Evolutionary conservation across 768 basidiomycete genomes (phyloP), one percentile per base, ranked within the genome.

Genomic region (Candolleomyces eurysporus): DNA sequence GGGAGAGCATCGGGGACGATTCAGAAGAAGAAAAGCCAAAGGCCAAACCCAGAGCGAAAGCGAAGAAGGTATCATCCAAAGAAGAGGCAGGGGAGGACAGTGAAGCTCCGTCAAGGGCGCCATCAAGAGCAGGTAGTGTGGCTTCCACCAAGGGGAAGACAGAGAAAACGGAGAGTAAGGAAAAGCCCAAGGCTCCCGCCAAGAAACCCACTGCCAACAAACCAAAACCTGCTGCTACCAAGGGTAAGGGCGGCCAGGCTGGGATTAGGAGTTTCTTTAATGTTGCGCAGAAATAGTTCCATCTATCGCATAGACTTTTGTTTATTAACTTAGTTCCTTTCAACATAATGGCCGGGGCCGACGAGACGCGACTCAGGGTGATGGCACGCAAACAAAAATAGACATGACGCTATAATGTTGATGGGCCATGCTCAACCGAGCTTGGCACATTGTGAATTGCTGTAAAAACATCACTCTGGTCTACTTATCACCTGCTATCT

Each of bases 1-100:
- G 90, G 68, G 91, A 94, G 72, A 91, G 90, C 9, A 88, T 89
- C 8, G 89, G 87, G 31, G 84, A 79, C 21, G 86, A 87, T 31
- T 83, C 80, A 21, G 86, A 82, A 61, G 71, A 64, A 61, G 59
- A 69, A 17, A 57, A 55, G 22, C n/a, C 58, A 8, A 61, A 61
- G 32, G 50, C 60, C 14, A 57, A 55, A 22, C 53, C 59, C 5
- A 49, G 16, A 19, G 7, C 57, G 10, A 30, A 45, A 30, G 45
- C 57, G 6, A 48, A 31, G 17, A 54, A 51, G 49, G 49, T 22
- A 22, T 17, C 48, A 2, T 8, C 48, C 21, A 49, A 26, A 10
- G 49, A 51, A 6, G 30, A 19, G 3, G 30, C 14, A 14, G 49
- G 21, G 26, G 49, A 51, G 26, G 49, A 51, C 19, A 30, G 26